phyloP scores from a whole-genome alignment of 2,329 filamentous ascomycete genomes.

The Metarhizium anisopliae region DNA sequence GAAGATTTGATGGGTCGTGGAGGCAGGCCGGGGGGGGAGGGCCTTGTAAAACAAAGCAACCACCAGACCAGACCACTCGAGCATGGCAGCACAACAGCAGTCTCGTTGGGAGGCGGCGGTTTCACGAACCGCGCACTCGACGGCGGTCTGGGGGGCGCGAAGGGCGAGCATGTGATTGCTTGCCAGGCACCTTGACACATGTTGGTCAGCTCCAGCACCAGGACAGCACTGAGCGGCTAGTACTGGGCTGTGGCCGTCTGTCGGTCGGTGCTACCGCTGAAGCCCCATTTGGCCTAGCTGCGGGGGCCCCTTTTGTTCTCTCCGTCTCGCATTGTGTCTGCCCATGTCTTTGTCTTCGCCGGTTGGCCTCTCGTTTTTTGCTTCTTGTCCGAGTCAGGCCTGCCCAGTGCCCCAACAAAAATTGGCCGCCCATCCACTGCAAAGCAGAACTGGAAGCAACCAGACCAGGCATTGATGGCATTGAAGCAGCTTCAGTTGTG shows the following conservation, averaged over 20 bases:
- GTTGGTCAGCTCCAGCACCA: too few relatives aligned
- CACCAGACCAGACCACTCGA: too few relatives aligned
- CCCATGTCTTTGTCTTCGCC: not conserved
- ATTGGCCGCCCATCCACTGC: not conserved
- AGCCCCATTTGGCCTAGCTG: not conserved
- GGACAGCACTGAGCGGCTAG: not conserved
- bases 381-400: not conserved
- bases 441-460: too few relatives aligned
- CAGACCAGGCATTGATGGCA: too few relatives aligned
- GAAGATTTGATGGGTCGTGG: not conserved
- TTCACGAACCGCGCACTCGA: constrained; percentile 12
- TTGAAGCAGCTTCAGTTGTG: too few relatives aligned
- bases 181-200: too few relatives aligned
- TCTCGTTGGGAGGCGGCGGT: constrained; percentile 10
- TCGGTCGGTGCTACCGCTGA: not conserved
- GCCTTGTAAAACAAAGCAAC: not conserved
- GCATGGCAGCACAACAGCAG: not conserved
- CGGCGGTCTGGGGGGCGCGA: constrained; percentile 14
- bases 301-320: not conserved
- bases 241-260: not conserved
- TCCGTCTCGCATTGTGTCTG: not conserved
- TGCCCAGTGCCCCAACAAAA: not conserved
- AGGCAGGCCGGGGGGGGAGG: not conserved
- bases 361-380: not conserved
- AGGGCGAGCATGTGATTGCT: constrained; percentile 36